Conservation (phyloP, 495 filamentous ascomycete species). For the Xylona heveae region DNA sequence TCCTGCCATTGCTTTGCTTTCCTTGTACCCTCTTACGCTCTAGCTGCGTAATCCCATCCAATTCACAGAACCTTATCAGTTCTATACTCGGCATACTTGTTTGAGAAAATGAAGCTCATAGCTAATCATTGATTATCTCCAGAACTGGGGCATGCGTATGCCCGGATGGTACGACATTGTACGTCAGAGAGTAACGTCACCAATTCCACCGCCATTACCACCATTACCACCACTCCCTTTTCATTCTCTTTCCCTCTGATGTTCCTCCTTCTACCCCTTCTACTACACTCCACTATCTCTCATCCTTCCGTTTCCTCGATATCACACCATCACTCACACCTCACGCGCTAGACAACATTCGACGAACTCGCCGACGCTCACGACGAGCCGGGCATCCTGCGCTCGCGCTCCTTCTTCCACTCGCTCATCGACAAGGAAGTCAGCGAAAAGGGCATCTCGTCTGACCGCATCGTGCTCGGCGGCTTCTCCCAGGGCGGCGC, state of each 20-base stretch:
- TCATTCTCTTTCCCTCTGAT: too few species aligned
- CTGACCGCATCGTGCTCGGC: conserved; percentile 70
- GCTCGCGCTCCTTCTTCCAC: conserved; percentile 55
- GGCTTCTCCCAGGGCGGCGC: conserved; percentile 43
- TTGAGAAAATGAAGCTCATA: not conserved
- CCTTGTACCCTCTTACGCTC: too few species aligned
- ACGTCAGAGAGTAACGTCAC: too few species aligned
- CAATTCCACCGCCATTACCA: too few species aligned
- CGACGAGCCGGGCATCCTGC: conserved; percentile 64
- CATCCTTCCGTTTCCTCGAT: not conserved
- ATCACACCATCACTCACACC: conserved; percentile 7
- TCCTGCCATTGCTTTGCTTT: too few species aligned
- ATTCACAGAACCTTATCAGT: not conserved
- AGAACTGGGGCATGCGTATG: conserved; percentile 71
- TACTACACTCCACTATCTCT: too few species aligned
- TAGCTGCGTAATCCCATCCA: too few species aligned
- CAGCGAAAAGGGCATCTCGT: conserved; percentile 61
- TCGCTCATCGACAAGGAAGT: conserved; percentile 52
- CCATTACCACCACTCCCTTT: too few species aligned
- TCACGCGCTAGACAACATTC: conserved; percentile 6
- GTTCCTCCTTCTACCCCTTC: too few species aligned
- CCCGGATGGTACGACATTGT: conserved; percentile 87
- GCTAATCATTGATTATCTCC: not conserved
- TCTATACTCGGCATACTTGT: too few species aligned
- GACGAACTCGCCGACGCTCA: conserved; percentile 19